Base-by-base conservation (phyloP, 345 rosid species). In the Microcos paniculata region DNA sequence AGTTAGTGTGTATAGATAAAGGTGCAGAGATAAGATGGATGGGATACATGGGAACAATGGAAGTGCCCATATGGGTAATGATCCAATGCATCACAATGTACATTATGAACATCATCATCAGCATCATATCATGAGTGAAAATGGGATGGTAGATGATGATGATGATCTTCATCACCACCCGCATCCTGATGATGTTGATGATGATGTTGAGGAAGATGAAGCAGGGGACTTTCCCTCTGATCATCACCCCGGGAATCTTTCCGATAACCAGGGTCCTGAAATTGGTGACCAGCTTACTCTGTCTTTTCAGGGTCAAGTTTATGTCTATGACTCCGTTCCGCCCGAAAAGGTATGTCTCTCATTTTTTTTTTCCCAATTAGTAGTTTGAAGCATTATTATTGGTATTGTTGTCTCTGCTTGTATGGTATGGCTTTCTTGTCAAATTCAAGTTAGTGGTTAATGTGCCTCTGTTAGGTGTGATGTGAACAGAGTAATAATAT, bases 261-360 rank as follows among this genome's bases (percentile, higher is more conserved):
- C 85, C 55, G 83, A 82, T 77, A 79, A 81, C 26, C 86, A 73
- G 28, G 72, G 83, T 71, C 82, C 80, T 74, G 87, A 84, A 51
- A 84, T 76, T 69, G 89, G 88, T 65, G 92, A 86, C 73, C 95
- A 88, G 55, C 84, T 92, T 49, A 90, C 93, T 4, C 77, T 92
- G 80, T 89, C 97, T 72, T 90, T 89, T 73, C 90, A 90, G 40
- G 97, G 92, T 5, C 92, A 90, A 79, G 93, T 92, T 80, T 92
- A 92, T 75, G 93, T 91, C 38, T 91, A 89, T 62, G 96, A 91
- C 49, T 84, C 90, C 7, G 91, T 91, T 46, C 81, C 87, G 30
- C 90, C 93, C 1, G 96, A 86, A 69, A 91, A 89, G 92, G 96
- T 51, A 1, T 86, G 43, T 46, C 59, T 73, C 49, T 45, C 61